Evolutionary conservation across 441 rosid species (phyloP), one percentile per base, ranked within the genome.

Genomic region (Corymbia calophylla): DNA sequence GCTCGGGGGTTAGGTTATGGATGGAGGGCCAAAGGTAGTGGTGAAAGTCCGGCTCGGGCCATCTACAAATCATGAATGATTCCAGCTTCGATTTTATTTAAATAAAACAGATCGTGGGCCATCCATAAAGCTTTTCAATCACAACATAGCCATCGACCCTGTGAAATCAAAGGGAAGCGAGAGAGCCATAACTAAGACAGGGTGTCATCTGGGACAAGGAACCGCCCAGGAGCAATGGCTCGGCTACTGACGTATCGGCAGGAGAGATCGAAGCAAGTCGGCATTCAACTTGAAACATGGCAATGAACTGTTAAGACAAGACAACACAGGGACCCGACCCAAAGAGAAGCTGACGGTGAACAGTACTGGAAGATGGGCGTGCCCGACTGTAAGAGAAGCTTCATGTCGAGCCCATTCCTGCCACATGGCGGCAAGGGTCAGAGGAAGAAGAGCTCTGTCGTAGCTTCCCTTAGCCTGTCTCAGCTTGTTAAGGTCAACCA

Each of bases 371-470:
- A 80, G 89, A 87, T n/a, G 13, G 87, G 19, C 16, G 44, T 93
- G 95, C 97, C 93, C 93, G 62, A 95, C 87, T 10, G 92, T 95
- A 73, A 95, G 92, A 91, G 97, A 96, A 49, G 96, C 94, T 93
- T 98, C 99, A 86, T 98, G 99, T 89, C 93, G 92, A 47, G 96
- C 94, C 99, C 99, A 98, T 87, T 98, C 98, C 32, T 91, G 94
- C 97, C 99, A 94, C 96, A 96, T 92, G 77, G 90, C 54, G 77
- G 90, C 54, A 64, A 96, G 97, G 64, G 96, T 94, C 88, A 96
- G 88, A 13, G 99, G 99, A 89, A 96, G 97, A 54, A 95, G 86
- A 9, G 92, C 91, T 87, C 89, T 94, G 44, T 39, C 99, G 97
- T 98, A 80, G 97, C 93, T 92, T 96, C 95, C 86, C 98, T 0